Evolutionary conservation across 2,329 filamentous ascomycete genomes (phyloP).

Genomic region (Ceratocystis cacaofunesta): DNA sequence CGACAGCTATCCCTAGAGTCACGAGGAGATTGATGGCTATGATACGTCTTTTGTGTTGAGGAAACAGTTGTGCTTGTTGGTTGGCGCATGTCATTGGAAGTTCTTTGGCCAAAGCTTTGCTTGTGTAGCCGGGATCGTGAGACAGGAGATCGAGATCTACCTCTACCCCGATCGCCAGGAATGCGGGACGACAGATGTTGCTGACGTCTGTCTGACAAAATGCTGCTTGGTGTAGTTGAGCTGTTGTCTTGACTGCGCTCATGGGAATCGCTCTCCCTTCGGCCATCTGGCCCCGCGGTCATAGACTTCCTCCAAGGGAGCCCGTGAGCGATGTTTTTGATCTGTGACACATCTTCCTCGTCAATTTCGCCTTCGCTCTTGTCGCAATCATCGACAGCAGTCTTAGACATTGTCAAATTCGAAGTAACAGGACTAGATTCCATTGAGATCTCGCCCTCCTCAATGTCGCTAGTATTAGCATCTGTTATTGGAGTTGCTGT

Average conservation of each 20-base stretch:
- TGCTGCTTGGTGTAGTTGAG: background rate
- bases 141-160: background rate
- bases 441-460: slow-evolving; percentile 4
- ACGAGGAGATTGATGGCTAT: background rate
- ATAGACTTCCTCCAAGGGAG: background rate
- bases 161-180: background rate
- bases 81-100: background rate
- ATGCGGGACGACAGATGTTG: background rate
- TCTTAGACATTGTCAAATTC: background rate
- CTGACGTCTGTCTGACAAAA: background rate
- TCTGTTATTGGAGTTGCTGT: background rate
- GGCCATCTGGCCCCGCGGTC: background rate
- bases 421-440: background rate
- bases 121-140: background rate
- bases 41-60: background rate
- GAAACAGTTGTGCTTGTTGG: background rate
- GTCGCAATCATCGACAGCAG: background rate
- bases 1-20: background rate
- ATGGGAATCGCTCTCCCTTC: background rate
- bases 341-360: background rate
- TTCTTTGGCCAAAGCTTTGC: background rate
- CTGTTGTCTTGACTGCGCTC: background rate
- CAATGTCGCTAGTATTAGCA: background rate
- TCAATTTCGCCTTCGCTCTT: slow-evolving; percentile 3
- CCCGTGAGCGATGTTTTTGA: background rate